Conservation (phyloP, 345 rosid species). For the Moricandia arvensis region DNA sequence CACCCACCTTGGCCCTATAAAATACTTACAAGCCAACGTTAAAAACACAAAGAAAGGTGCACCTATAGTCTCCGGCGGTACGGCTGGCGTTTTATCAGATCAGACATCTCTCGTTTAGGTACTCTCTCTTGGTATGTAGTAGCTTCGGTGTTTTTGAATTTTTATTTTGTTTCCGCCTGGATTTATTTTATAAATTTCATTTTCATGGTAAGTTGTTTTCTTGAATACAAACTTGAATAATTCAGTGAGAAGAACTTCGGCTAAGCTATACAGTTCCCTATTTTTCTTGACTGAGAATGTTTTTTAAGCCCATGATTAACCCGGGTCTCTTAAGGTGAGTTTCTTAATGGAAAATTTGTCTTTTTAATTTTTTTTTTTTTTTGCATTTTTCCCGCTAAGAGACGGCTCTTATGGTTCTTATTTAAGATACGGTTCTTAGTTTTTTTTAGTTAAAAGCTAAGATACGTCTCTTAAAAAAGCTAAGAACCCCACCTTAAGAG, state of each 20-base stretch:
- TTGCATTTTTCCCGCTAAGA: too few relatives aligned
- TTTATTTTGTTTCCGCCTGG: not conserved
- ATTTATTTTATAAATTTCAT: not conserved
- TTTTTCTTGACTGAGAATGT: not conserved
- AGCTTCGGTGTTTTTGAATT: not conserved
- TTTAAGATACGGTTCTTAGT: too few relatives aligned
- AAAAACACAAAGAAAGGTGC: not conserved
- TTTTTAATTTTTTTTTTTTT: too few relatives aligned
- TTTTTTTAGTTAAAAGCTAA: too few relatives aligned
- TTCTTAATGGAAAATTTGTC: too few relatives aligned
- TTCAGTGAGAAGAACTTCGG: not conserved
- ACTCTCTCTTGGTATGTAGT: not conserved
- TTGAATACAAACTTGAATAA: not conserved
- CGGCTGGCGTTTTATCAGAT: slow-evolving; percentile 6
- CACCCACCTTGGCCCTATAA: slow-evolving; percentile 8
- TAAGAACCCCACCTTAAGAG: too few relatives aligned
- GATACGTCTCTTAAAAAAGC: too few relatives aligned
- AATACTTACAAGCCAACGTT: not conserved
- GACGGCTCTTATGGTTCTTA: too few relatives aligned
- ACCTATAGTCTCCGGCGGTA: not conserved
- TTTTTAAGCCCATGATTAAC: too few relatives aligned
- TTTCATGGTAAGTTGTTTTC: not conserved
- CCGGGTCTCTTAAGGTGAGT: too few relatives aligned
- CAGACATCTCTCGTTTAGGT: slow-evolving; percentile 7
- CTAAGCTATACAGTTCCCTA: not conserved